These are phyloP conservation scores for Phytophthora constricta DNA, from an alignment of 352 stramenopile genomes.

Conservation along the genomic window DNA sequence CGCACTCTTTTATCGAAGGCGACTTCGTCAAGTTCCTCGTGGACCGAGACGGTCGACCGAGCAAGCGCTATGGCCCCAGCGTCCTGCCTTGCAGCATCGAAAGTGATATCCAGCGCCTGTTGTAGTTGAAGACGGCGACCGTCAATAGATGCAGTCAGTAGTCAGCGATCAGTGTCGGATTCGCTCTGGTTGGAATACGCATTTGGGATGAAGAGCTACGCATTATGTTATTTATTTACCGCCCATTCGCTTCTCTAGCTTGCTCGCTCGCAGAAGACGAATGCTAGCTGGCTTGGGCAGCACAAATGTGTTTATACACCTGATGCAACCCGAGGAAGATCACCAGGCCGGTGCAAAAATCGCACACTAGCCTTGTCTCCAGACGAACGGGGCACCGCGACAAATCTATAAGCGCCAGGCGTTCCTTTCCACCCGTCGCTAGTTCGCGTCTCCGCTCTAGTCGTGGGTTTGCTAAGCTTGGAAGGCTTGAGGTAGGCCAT, in stretches of 20 bases:
- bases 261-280: conserved; percentile 20
- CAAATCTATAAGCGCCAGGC: conserved; percentile 34
- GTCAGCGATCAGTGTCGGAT: too few species aligned
- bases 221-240: conserved; percentile 44
- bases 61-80: conserved; percentile 60
- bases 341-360: conserved; percentile 17
- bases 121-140: conserved; percentile 12
- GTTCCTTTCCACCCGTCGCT: conserved; percentile 22
- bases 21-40: conserved; percentile 93
- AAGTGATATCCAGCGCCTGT: conserved; percentile 43
- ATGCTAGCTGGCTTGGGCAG: conserved; percentile 8
- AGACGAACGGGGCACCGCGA: conserved; percentile 8
- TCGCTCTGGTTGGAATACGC: too few species aligned
- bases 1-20: conserved; percentile 82
- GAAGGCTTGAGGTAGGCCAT: conserved; percentile 14
- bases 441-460: background rate
- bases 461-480: conserved; percentile 5
- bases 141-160: background rate
- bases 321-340: conserved; percentile 4
- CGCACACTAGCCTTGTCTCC: conserved; percentile 12
- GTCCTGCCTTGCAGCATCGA: conserved; percentile 34
- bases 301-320: conserved; percentile 25
- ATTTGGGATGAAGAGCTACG: conserved; percentile 27
- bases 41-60: conserved; percentile 72
- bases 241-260: conserved; percentile 17